phyloP scores from a whole-genome alignment of 2,329 filamentous ascomycete species.

The Colletotrichum sp. region DNA sequence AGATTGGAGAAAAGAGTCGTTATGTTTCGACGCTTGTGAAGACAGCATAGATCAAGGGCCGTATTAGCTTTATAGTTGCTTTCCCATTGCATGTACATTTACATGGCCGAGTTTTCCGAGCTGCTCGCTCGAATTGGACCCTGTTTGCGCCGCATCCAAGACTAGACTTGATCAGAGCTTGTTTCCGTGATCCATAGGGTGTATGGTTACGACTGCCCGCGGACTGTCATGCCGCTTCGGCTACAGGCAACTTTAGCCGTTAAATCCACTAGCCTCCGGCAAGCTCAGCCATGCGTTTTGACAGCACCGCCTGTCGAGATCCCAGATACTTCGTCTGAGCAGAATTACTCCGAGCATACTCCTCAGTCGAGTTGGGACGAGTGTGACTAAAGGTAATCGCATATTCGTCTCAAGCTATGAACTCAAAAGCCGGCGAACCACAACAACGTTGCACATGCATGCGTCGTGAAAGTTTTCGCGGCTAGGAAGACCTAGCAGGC shows the following conservation, averaged over 20 bases:
- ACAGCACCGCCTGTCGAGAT: not conserved
- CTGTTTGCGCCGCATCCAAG: not conserved
- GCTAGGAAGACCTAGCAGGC: rapidly evolving
- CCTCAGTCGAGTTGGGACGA: not conserved
- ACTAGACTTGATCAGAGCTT: not conserved
- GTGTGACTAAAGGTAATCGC: not conserved
- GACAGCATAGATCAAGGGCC: not conserved
- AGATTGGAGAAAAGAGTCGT: constrained; percentile 6
- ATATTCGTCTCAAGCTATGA: not conserved
- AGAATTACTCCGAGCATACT: not conserved
- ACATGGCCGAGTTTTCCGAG: not conserved
- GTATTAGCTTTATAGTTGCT: not conserved
- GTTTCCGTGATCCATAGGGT: not conserved
- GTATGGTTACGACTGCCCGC: not conserved
- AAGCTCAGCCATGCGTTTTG: not conserved
- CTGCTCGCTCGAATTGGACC: not conserved
- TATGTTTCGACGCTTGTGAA: not conserved
- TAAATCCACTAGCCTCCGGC: not conserved
- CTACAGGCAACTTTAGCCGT: not conserved
- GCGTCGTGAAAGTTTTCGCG: not conserved
- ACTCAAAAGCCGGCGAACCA: not conserved
- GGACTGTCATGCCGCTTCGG: not conserved
- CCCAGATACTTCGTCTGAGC: not conserved
- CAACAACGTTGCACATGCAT: not conserved
- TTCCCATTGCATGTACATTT: not conserved